These are phyloP conservation scores for Solanum commersonii DNA, from an alignment of 257 asterid species.

Conservation along the genomic window DNA sequence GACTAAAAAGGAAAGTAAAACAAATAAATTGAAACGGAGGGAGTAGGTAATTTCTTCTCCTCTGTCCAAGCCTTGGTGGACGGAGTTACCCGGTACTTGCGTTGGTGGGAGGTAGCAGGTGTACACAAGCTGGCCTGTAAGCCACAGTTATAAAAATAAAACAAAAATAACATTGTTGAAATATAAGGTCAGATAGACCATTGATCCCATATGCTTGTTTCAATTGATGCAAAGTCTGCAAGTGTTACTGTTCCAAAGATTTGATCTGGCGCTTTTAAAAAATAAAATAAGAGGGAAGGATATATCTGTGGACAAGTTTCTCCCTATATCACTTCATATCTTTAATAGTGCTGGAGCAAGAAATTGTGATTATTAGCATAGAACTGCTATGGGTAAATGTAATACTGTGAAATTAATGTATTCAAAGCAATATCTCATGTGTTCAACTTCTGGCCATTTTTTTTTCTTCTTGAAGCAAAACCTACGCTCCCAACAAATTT, in stretches of 20 bases:
- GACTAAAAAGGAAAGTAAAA: background rate
- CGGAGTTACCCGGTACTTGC: background rate
- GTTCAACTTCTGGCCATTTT: background rate
- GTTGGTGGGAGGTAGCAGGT: background rate
- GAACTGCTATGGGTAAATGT: background rate
- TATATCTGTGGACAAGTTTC: background rate
- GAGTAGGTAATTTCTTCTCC: background rate
- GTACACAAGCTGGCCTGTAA: background rate
- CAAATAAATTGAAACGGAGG: background rate
- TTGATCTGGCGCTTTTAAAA: background rate
- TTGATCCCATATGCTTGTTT: background rate
- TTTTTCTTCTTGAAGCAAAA: constrained; percentile 38
- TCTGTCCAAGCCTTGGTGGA: background rate
- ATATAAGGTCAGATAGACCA: background rate
- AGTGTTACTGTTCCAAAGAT: background rate
- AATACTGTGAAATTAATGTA: background rate
- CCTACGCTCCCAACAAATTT: constrained; percentile 74
- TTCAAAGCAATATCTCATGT: background rate
- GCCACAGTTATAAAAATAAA: background rate
- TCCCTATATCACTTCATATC: background rate
- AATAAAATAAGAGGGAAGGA: background rate
- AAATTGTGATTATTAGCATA: background rate
- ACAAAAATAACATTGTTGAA: background rate
- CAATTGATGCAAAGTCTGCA: background rate
- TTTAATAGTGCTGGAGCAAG: background rate